These are phyloP conservation scores for Cornus suecica DNA, from an alignment of 148 eudicot genomes.

Conservation along the genomic window DNA sequence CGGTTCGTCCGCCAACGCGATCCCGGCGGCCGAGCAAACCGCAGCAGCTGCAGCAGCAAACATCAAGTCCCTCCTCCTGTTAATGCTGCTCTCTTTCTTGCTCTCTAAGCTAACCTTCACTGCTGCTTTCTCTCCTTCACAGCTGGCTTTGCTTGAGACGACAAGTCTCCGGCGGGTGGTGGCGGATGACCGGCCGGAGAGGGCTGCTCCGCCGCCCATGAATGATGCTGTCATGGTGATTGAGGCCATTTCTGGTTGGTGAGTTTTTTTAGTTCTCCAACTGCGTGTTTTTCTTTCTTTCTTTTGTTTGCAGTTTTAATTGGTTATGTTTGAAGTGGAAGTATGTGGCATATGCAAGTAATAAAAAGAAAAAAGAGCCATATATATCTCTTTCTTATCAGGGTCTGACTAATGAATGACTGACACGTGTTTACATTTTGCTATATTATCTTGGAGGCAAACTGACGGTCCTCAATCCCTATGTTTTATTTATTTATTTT, in stretches of 20 bases:
- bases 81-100: slow-evolving; percentile 23
- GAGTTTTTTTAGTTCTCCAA: no score
- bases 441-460: neutral
- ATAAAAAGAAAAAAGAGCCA: neutral
- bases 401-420: neutral
- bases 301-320: neutral
- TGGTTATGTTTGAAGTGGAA: neutral
- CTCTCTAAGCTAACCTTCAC: slow-evolving; percentile 23
- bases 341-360: neutral
- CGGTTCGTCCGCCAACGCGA: slow-evolving; percentile 29
- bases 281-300: no score
- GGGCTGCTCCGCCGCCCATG: neutral
- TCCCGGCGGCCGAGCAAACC: slow-evolving; percentile 21
- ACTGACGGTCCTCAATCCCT: neutral
- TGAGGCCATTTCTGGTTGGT: slow-evolving; percentile 23
- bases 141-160: slow-evolving; percentile 21
- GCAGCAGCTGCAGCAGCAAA: slow-evolving; percentile 36
- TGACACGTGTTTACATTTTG: neutral
- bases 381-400: neutral
- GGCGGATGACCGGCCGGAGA: neutral
- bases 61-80: slow-evolving; percentile 38
- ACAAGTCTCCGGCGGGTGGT: slow-evolving; percentile 10
- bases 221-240: slow-evolving; percentile 20
- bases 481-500: no score
- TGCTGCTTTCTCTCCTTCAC: neutral